These are phyloP conservation scores for Polyrhizophydium stewartii DNA, from an alignment of 371 early-diverging fungal species.

Conservation along the genomic window DNA sequence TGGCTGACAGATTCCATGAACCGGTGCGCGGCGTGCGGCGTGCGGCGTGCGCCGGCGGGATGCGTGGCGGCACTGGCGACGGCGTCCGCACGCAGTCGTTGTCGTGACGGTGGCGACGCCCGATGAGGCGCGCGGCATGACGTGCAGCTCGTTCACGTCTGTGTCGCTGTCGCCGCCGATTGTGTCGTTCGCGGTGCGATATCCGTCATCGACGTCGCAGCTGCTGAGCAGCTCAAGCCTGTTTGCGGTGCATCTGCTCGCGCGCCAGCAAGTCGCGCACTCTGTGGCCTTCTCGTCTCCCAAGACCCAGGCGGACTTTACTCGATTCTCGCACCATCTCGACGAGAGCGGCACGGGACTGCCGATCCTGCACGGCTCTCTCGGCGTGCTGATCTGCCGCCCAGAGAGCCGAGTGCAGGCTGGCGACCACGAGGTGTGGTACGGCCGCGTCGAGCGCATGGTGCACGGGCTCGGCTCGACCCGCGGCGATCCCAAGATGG, in stretches of 20 bases:
- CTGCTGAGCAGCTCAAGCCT: constrained; percentile 47
- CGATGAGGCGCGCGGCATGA: constrained; percentile 47
- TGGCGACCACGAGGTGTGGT: constrained; percentile 70
- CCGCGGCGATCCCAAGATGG: constrained; percentile 36
- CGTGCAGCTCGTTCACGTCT: constrained; percentile 66
- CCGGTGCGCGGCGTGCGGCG: too few species aligned
- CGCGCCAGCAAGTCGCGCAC: constrained; percentile 55
- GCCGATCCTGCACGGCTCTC: constrained; percentile 56
- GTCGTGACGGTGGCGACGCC: constrained; percentile 11
- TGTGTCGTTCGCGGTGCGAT: constrained; percentile 60
- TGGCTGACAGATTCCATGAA: too few species aligned
- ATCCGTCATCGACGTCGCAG: constrained; percentile 45
- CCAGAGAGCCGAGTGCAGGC: constrained; percentile 43
- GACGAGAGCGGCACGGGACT: constrained; percentile 36
- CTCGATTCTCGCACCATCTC: constrained; percentile 53
- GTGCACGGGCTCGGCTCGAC: constrained; percentile 53
- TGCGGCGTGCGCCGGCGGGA: neutral
- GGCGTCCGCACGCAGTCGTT: constrained; percentile 4
- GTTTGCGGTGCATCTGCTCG: constrained; percentile 63
- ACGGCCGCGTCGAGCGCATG: constrained; percentile 53
- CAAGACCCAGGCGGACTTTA: constrained; percentile 30
- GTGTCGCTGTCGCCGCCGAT: constrained; percentile 64
- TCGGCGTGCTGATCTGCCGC: constrained; percentile 63
- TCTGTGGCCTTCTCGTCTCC: constrained; percentile 64
- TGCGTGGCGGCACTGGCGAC: neutral